Base-by-base conservation (phyloP, 768 basidiomycete species). In the Mycena sanguinolenta region DNA sequence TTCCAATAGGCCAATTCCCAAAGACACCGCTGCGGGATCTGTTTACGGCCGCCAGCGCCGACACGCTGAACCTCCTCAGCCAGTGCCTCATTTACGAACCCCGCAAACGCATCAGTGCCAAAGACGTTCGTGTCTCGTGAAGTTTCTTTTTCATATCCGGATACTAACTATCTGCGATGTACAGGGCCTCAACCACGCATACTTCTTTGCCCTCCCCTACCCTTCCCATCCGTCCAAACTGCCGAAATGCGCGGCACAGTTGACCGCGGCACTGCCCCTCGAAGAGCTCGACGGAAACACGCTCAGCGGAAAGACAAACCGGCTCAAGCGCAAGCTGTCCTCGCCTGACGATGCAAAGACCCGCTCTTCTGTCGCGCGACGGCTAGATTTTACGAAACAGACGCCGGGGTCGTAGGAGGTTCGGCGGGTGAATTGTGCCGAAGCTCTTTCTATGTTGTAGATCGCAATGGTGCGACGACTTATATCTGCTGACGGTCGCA, bases 161-260 rank as follows among this genome's bases (percentile, higher is more conserved):
- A 23, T n/a, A 32, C 52, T 28, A 85, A 84, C 25, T 13, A 95
- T 49, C 42, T 63, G 32, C 10, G 19, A 23, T 19, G 23, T 25
- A 10, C 73, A 97, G 95, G 94, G 95, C 12, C 89, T 99, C 19
- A 79, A 87, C 57, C 96, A 99, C 76, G 83, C 93, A 4, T 99
- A 97, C 80, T 98, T 99, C 84, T 88, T 89, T 49, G 89, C 93
- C 14, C 84, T 93, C 4, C 96, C 96, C 10, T 90, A 93, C 73
- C 96, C 98, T 0, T 92, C 96, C 0, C 92, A 94, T 72, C 96
- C 96, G 0, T 91, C 91, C 10, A 93, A 95, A 75, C 87, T 99
- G 1, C 98, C 98, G 0, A 95, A 97, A 88, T 87, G 86, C 65
- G 79, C 82, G 36, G 81, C 81, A 8, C 83, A 84, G 66, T 75